A percentile compares a stretch with the other conserved stretches of the same genome.
Evolutionary conservation across 345 rosid genomes (phyloP).

Genomic region (Noccaea bulbosa): DNA sequence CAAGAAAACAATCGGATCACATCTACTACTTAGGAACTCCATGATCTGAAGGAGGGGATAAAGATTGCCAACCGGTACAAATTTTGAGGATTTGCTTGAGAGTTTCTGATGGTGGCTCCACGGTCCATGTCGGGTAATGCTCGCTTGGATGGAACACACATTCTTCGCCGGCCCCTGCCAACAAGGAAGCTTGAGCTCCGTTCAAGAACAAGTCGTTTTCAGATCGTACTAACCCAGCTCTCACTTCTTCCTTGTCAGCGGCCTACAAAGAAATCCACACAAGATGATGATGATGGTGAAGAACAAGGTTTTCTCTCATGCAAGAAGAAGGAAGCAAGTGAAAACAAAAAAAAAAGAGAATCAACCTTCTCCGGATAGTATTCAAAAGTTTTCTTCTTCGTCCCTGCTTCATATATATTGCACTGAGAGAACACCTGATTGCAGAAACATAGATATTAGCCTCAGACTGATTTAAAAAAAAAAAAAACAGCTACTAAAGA

Average conservation of each 20-base stretch:
- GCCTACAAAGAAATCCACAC: conserved; percentile 49
- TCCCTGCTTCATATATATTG: conserved; percentile 93
- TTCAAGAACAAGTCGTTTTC: conserved; percentile 65
- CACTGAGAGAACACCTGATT: conserved; percentile 82
- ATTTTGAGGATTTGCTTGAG: conserved; percentile 56
- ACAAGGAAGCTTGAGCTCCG: conserved; percentile 58
- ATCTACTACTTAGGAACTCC: conserved; percentile 37
- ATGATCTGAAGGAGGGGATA: conserved; percentile 50
- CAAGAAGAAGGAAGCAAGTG: conserved; percentile 19
- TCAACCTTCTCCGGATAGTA: conserved; percentile 80
- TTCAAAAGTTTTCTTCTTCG: conserved; percentile 81
- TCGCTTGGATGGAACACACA: conserved; percentile 63
- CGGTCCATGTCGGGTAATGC: conserved; percentile 60
- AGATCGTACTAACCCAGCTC: conserved; percentile 61
- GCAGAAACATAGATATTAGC: conserved; percentile 18
- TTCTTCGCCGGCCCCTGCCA: conserved; percentile 47
- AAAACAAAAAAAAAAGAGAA: conserved; percentile 17
- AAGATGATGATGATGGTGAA: conserved; percentile 11
- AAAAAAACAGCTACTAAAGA: not conserved
- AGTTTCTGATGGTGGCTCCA: conserved; percentile 61
- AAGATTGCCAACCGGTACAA: conserved; percentile 71
- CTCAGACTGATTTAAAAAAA: not conserved
- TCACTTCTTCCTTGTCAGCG: conserved; percentile 57
- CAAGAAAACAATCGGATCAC: conserved; percentile 13
- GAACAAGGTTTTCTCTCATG: conserved; percentile 14